These are phyloP conservation scores for Cercospora janseana DNA, from an alignment of 2,329 filamentous ascomycete species.

Conservation along the genomic window DNA sequence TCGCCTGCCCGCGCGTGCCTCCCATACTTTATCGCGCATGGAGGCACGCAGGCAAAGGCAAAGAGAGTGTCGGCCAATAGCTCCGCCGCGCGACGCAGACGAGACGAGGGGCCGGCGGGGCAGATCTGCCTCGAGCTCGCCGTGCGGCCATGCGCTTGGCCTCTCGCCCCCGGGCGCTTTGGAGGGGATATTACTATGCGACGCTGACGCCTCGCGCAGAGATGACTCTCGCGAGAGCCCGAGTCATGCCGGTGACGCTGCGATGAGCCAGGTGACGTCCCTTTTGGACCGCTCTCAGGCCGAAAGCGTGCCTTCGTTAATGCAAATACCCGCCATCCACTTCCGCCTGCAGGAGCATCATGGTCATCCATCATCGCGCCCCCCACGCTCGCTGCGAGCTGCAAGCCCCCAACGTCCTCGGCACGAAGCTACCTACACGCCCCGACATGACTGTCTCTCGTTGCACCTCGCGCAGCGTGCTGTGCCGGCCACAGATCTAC, in stretches of 20 bases:
- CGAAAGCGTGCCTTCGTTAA: slow-evolving; percentile 18
- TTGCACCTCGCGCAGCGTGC: slow-evolving; percentile 15
- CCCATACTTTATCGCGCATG: no score
- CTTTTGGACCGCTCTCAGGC: slow-evolving; percentile 4
- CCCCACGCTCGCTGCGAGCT: slow-evolving; percentile 23
- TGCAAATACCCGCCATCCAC: slow-evolving; percentile 23
- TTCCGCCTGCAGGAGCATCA: slow-evolving; percentile 19
- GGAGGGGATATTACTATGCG: no score
- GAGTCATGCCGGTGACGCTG: slow-evolving; percentile 13
- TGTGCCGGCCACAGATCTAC: not conserved
- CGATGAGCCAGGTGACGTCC: slow-evolving; percentile 16
- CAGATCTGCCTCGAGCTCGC: slow-evolving; percentile 4
- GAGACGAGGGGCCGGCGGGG: slow-evolving; percentile 14
- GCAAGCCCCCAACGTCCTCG: slow-evolving; percentile 15
- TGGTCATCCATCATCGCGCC: slow-evolving; percentile 17
- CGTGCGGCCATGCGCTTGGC: slow-evolving; percentile 20
- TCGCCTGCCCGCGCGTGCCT: no score
- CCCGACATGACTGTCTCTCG: slow-evolving; percentile 9
- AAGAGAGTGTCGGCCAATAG: slow-evolving; percentile 23
- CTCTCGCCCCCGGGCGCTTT: not conserved
- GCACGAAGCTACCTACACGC: slow-evolving; percentile 23
- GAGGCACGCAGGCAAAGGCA: slow-evolving; percentile 26
- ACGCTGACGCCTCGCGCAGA: no score
- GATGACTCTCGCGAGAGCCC: slow-evolving; percentile 3
- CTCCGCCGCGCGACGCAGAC: slow-evolving; percentile 10